Evolutionary conservation across 495 filamentous ascomycete species (phyloP).

Genomic region (Tuber magnatum): DNA sequence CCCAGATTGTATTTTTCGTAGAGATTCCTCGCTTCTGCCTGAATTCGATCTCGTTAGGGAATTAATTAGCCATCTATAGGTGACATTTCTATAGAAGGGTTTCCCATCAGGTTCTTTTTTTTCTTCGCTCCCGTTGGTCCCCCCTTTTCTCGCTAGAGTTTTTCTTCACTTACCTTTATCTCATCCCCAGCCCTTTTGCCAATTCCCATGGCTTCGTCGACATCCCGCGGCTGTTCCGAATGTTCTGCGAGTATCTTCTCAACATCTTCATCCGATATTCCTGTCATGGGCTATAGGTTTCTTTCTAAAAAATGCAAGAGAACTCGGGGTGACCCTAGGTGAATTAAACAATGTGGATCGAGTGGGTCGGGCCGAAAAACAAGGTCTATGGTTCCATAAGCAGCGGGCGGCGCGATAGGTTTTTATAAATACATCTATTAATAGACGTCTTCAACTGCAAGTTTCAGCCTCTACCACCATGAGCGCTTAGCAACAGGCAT

Average conservation of each 20-base stretch:
- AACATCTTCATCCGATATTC: constrained; percentile 1
- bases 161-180: not conserved
- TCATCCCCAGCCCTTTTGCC: not conserved
- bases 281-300: constrained; percentile 3
- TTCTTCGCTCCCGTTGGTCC: not conserved
- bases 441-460: not conserved
- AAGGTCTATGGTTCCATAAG: constrained; percentile 4
- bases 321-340: not conserved
- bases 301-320: not conserved
- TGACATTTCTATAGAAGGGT: not conserved
- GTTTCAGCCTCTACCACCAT: constrained; percentile 1
- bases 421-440: constrained; percentile 5
- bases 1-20: constrained; percentile 1
- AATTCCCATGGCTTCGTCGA: constrained; percentile 6
- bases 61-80: not conserved
- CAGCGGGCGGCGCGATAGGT: constrained; percentile 3
- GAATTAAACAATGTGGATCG: constrained; percentile 1
- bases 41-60: not conserved
- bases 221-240: constrained; percentile 3
- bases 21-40: constrained; percentile 4
- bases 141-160: not conserved
- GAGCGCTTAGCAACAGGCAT: not conserved
- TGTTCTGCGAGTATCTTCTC: constrained; percentile 5
- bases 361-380: constrained; percentile 6
- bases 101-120: not conserved